Evolutionary conservation across 2,329 filamentous ascomycete species (phyloP).

Genomic region (Epichloe sibirici): DNA sequence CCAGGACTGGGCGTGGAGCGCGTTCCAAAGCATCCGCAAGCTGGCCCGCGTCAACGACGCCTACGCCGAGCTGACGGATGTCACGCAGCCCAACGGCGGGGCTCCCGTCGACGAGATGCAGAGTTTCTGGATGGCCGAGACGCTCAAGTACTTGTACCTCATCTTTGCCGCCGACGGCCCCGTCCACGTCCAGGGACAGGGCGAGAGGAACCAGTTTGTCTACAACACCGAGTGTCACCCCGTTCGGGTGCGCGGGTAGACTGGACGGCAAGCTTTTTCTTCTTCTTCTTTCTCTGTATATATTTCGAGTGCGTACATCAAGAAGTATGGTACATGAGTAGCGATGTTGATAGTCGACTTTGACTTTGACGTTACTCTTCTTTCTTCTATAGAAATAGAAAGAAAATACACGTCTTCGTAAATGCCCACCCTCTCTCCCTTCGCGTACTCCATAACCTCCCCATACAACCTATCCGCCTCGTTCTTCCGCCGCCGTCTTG

Average conservation of each 20-base stretch:
- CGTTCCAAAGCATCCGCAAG: conserved; percentile 54
- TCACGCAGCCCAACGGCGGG: conserved; percentile 52
- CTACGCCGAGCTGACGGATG: conserved; percentile 53
- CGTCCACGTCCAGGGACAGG: conserved; percentile 40
- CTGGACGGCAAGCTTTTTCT: too few species aligned
- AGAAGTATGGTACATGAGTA: too few species aligned
- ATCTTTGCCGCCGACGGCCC: conserved; percentile 50
- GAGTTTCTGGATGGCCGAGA: conserved; percentile 80
- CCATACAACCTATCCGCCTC: too few species aligned
- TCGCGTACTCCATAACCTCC: too few species aligned
- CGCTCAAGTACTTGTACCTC: conserved; percentile 73
- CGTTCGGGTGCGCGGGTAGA: conserved; percentile 14
- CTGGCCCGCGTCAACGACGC: conserved; percentile 53
- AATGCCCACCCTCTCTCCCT: too few species aligned
- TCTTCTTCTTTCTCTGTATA: neutral
- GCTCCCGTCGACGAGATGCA: conserved; percentile 60
- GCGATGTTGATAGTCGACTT: too few species aligned
- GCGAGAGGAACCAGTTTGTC: conserved; percentile 33
- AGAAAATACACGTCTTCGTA: neutral
- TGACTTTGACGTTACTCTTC: neutral
- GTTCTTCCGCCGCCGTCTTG: too few species aligned
- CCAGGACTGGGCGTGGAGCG: conserved; percentile 75
- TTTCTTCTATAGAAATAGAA: neutral
- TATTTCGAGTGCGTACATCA: too few species aligned
- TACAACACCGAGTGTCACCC: conserved; percentile 40